Conservation (phyloP, 1,139 yeast genomes). For the Suhomyces ambrosiae region DNA sequence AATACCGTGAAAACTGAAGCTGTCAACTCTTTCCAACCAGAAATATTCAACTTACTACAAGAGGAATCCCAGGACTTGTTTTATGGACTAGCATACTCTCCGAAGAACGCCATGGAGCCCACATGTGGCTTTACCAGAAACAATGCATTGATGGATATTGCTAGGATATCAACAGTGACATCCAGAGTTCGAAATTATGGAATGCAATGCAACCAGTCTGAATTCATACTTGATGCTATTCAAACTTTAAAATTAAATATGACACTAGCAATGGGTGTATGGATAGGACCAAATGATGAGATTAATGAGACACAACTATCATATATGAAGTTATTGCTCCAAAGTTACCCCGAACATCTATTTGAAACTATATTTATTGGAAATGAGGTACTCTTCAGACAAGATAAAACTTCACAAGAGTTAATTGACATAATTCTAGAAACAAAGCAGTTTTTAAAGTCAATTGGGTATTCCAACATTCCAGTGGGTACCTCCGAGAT, state of each 20-base stretch:
- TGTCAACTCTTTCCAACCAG: background rate
- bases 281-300: constrained; percentile 53
- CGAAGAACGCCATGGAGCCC: constrained; percentile 52
- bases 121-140: constrained; percentile 50
- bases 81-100: constrained; percentile 64
- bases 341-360: constrained; percentile 44
- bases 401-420: constrained; percentile 43
- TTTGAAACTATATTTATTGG: constrained; percentile 62
- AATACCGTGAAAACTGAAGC: background rate
- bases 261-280: constrained; percentile 63
- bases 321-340: constrained; percentile 45
- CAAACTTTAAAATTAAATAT: constrained; percentile 51
- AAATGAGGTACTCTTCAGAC: constrained; percentile 61
- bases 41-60: background rate
- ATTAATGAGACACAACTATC: constrained; percentile 45
- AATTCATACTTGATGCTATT: constrained; percentile 55
- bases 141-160: constrained; percentile 58
- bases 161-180: constrained; percentile 58
- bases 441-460: constrained; percentile 38
- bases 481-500: constrained; percentile 61
- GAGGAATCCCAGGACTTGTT: constrained; percentile 27
- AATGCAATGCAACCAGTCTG: constrained; percentile 63
- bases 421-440: constrained; percentile 47
- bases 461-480: constrained; percentile 36
- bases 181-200: constrained; percentile 60